Base-by-base conservation (phyloP, 2,329 filamentous ascomycete species). In the Ophiosphaerella korrae region DNA sequence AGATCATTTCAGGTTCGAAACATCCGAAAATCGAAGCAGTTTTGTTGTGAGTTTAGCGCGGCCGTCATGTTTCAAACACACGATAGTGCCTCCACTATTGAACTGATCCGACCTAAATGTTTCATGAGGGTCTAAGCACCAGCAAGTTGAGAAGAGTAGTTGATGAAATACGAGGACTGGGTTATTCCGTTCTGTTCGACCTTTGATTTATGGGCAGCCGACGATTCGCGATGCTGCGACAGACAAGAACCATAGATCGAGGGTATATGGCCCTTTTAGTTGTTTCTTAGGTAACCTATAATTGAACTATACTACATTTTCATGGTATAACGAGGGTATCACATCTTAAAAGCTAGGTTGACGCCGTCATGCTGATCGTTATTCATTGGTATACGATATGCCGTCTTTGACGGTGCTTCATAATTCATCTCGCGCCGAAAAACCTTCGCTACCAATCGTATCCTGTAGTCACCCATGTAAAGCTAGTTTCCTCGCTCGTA, bases 401-500 rank as follows among this genome's bases (percentile, higher is more conserved):
- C 29, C 26, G 21, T 43, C 4, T 3, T 12, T 29, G 3, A 13
- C 36, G 21, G 21, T 42, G 16, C 52, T 31, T 57, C 52, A 55
- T 55, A 58, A 45, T 37, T 55, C 55, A 14, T 55, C 38, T 34
- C 29, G 50, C n/a, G 2, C 14, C 34, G 18, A 39, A n/a, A 34
- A 13, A 21, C 29, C 21, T 8, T 32, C 16, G 33, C 16, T 6
- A 3, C 11, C 36, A 39, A n/a, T 16, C 11, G 9, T 13, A 14
- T 12, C 8, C 23, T 38, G 21, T 37, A 44, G 41, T 60, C 52
- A 66, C 13, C 46, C 39, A 5, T 39, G 39, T 24, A 26, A 26
- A 26, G 35, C 42, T 7, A 23, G 18, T 49, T 58, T 68, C 48
- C 75, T 67, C 23, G 71, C 74, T 50, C 73, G 62, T 32, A 67